Conservation (phyloP, 2,329 filamentous ascomycete species). For the Beauveria rudraprayagi region DNA sequence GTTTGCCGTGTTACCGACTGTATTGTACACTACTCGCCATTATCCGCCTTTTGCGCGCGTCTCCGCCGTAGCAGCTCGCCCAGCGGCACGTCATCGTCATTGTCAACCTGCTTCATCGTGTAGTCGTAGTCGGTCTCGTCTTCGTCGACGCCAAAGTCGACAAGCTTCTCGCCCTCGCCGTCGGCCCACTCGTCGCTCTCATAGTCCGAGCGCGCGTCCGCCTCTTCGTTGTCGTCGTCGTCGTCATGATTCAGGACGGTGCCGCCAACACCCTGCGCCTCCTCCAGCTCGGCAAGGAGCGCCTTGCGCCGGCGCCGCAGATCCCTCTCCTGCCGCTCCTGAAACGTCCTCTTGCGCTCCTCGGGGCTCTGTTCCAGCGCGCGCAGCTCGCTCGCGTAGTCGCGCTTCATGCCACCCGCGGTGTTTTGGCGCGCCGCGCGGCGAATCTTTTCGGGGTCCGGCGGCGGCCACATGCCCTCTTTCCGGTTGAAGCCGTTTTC, state of each 20-base stretch:
- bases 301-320: slow-evolving; percentile 27
- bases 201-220: slow-evolving; percentile 59
- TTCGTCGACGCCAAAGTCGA: slow-evolving; percentile 75
- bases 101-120: slow-evolving; percentile 55
- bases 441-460: slow-evolving; percentile 53
- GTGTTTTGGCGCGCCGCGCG: slow-evolving; percentile 32
- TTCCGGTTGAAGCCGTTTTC: slow-evolving; percentile 70
- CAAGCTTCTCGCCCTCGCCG: slow-evolving; percentile 63
- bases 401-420: slow-evolving; percentile 26
- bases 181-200: slow-evolving; percentile 75
- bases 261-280: slow-evolving; percentile 50
- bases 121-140: slow-evolving; percentile 61
- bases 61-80: slow-evolving; percentile 52
- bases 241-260: slow-evolving; percentile 40
- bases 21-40: slow-evolving; percentile 17
- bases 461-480: slow-evolving; percentile 53
- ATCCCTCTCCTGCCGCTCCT: slow-evolving; percentile 40
- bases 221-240: slow-evolving; percentile 33
- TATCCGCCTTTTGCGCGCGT: slow-evolving; percentile 25
- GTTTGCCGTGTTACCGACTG: neutral
- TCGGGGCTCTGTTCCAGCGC: slow-evolving; percentile 32
- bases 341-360: slow-evolving; percentile 42
- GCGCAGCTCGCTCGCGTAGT: slow-evolving; percentile 25
- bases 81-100: slow-evolving; percentile 41
- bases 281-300: slow-evolving; percentile 43